These are phyloP conservation scores for Globisporangium radiosum DNA, from an alignment of 352 stramenopile genomes.

Conservation along the genomic window DNA sequence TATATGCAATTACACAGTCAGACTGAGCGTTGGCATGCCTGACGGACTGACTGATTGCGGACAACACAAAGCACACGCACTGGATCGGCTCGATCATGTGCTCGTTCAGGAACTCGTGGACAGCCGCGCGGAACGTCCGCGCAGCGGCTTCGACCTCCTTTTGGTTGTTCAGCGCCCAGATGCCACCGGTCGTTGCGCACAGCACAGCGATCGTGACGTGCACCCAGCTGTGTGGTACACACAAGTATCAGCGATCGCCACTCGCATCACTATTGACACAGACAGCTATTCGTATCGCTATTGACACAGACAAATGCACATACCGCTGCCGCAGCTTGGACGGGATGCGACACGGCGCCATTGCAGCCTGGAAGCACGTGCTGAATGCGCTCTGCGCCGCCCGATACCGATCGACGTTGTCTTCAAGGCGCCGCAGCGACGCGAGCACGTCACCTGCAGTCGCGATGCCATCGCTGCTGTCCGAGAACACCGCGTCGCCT, in stretches of 20 bases:
- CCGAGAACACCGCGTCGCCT: slow-evolving; percentile 10
- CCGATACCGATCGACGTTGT: slow-evolving; percentile 41
- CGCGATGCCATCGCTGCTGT: slow-evolving; percentile 2
- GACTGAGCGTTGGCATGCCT: not conserved
- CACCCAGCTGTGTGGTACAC: slow-evolving; percentile 33
- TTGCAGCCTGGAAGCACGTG: slow-evolving; percentile 39
- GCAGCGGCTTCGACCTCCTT: slow-evolving; percentile 50
- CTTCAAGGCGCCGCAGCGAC: slow-evolving; percentile 40
- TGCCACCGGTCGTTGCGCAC: slow-evolving; percentile 41
- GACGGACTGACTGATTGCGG: not conserved
- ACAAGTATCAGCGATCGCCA: not conserved
- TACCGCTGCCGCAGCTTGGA: slow-evolving; percentile 64
- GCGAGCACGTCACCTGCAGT: slow-evolving; percentile 26
- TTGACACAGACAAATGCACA: not conserved
- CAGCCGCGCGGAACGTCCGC: slow-evolving; percentile 23
- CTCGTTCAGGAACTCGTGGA: slow-evolving; percentile 71
- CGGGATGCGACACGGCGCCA: slow-evolving; percentile 54
- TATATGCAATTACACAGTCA: not conserved
- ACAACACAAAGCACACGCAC: slow-evolving; percentile 15
- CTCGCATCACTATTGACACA: no score
- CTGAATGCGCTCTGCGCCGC: slow-evolving; percentile 42
- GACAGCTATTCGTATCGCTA: no score
- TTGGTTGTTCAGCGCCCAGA: slow-evolving; percentile 68
- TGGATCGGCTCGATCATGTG: slow-evolving; percentile 76
- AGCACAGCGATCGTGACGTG: slow-evolving; percentile 49